Evolutionary conservation across 176 grass and related monocot genomes (phyloP), one percentile per base, ranked within the genome.

Genomic region (Aegilops sharonensis): DNA sequence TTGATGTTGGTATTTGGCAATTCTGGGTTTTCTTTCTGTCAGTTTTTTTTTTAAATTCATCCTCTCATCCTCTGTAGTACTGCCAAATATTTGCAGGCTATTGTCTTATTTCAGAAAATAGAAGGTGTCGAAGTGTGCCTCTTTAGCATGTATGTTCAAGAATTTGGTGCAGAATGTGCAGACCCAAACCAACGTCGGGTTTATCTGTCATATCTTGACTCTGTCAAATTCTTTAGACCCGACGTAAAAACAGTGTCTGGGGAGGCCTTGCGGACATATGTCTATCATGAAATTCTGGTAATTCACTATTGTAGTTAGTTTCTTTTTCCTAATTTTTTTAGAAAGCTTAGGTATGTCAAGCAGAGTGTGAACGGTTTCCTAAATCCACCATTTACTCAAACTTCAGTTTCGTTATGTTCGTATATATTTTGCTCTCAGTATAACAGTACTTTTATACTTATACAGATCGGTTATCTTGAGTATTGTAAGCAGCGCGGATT

Each of bases 281-380:
- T 98, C 9, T 95, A 95, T 84, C 93, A 98, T 82, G 96, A 98
- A 91, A 95, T 98, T 90, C 86, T 98, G 96, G 93, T 98, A 95
- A 79, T 84, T 75, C 15, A 64, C 37, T 75, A 75, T 45, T 11
- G 14, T 57, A 39, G 27, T 52, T 77, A 21, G 11, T 17, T 39
- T 65, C 3, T 27, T 54, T 47, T 83, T 59, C 17, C 27, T 73
- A 34, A 20, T 29, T 29, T 72, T 56, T 59, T 79, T 59, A 83
- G 3, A 81, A 52, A 82, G 50, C 48, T 75, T 78, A 45, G 27
- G 72, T 81, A 78, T 69, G 43, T 20, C 43, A 76, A 31, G 50
- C 29, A 73, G 35, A 27, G 60, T 83, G 75, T 27, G 61, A 43
- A 68, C 62, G 71, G 43, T 86, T 80, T 85, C 61, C 72, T 76